Evolutionary conservation across 345 rosid species (phyloP), one percentile per base, ranked within the genome.

Genomic region (Litchi chinensis): DNA sequence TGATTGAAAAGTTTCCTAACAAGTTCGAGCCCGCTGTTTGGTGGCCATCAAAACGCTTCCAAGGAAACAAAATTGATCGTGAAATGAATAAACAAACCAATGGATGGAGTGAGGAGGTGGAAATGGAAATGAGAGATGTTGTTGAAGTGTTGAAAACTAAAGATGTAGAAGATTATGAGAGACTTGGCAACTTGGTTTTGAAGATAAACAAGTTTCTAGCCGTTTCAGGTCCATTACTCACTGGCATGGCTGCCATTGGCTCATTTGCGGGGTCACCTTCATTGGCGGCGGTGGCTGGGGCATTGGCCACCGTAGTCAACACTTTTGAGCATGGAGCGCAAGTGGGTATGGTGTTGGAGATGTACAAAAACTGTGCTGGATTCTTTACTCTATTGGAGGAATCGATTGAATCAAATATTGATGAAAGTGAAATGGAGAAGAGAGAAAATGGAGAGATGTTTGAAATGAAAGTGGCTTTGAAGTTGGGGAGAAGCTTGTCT

Each of bases 321-420:
- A 68, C 82, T 3, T 63, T 89, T 0, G 89, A 89, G 81, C 92
- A 87, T 28, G 90, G 85, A 0, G 87, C 71, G 3, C 92, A 89
- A 75, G 84, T 89, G 4, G 92, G 90, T 5, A 89, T 87, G 92
- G 90, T 85, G 72, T 52, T 89, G 40, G 92, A 89, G 77, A 85
- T 89, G 88, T 89, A 89, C 75, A 82, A 88, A 65, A 83, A 84
- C 83, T 77, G 81, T 65, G 85, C 87, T 5, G 92, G 90, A 13
- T 83, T 78, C 80, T 81, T 89, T 37, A 7, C 37, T 3, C 80
- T 82, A 3, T 3, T 84, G 80, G 89, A 81, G 70, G 88, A 82
- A 65, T 73, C 85, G 1, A 81, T 89, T 2, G 83, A 82, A 26
- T 63, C 82, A 0, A 77, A 68, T 5, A 63, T 85, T 10, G 73